Evolutionary conservation across 2,329 filamentous ascomycete species (phyloP).

Genomic region (Fusarium sublunatum): DNA sequence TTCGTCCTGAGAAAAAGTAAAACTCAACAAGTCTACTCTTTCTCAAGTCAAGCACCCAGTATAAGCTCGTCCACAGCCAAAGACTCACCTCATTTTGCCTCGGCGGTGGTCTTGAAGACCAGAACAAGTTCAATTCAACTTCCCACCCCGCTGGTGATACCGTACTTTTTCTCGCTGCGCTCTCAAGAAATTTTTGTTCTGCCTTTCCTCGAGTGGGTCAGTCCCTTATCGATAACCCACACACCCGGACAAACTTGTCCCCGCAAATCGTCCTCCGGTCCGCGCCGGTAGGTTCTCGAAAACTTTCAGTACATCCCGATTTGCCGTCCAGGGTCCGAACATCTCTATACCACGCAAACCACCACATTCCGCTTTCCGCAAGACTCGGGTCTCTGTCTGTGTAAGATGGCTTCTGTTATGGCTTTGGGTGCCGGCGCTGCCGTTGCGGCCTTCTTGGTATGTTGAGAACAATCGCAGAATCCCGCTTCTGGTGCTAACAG

Average conservation of each 20-base stretch:
- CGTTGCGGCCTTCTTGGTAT: constrained; percentile 64
- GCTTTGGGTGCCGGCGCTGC: constrained; percentile 61
- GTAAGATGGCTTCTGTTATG: constrained; percentile 57
- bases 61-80: not conserved
- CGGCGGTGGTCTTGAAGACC: constrained; percentile 43
- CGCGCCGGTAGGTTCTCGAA: constrained; percentile 43
- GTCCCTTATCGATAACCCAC: constrained; percentile 39
- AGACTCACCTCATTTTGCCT: constrained; percentile 45
- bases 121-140: constrained; percentile 43
- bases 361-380: constrained; percentile 1
- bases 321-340: constrained; percentile 30
- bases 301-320: constrained; percentile 40
- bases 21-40: not conserved
- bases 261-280: constrained; percentile 37
- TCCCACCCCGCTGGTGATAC: constrained; percentile 43
- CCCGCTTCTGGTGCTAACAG: constrained; percentile 15
- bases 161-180: constrained; percentile 31
- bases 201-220: constrained; percentile 18
- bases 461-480: constrained; percentile 25
- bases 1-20: not conserved
- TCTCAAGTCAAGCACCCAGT: not conserved
- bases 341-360: constrained; percentile 25
- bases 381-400: constrained; percentile 1
- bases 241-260: constrained; percentile 37
- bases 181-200: constrained; percentile 44